Evolutionary conservation across 495 filamentous ascomycete species (phyloP).

Genomic region (Aspergillus homomorphus): DNA sequence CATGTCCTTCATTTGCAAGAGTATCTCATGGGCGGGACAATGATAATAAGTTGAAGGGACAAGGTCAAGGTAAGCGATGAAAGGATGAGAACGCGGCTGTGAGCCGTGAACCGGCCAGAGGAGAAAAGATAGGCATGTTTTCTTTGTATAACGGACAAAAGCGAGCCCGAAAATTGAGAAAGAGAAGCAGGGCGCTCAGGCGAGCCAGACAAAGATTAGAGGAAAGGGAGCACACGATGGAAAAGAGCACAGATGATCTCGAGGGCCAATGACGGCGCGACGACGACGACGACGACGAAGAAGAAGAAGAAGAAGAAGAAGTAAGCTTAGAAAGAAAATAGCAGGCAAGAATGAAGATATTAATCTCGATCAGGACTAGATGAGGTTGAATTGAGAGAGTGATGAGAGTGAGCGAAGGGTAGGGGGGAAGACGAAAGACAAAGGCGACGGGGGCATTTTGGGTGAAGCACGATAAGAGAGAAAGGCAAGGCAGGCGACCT

Average conservation of each 20-base stretch:
- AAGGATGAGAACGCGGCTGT: constrained; percentile 12
- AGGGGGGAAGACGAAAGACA: constrained; percentile 24
- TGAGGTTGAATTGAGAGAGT: constrained; percentile 13
- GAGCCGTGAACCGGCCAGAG: constrained; percentile 6
- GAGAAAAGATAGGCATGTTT: constrained; percentile 13
- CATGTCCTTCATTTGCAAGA: constrained; percentile 26
- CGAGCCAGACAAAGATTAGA: constrained; percentile 17
- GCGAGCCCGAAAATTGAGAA: constrained; percentile 14
- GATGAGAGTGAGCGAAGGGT: constrained; percentile 13
- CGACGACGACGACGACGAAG: constrained; percentile 19
- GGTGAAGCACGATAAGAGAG: constrained; percentile 22
- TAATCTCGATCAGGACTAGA: background rate
- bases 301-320: constrained; percentile 14
- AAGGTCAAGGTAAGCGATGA: constrained; percentile 12
- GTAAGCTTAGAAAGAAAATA: constrained; percentile 20
- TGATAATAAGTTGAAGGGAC: constrained; percentile 23
- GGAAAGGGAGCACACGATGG: constrained; percentile 11
- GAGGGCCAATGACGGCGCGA: constrained; percentile 25
- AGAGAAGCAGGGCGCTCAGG: constrained; percentile 20
- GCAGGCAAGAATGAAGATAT: constrained; percentile 14
- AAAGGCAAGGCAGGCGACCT: constrained; percentile 41
- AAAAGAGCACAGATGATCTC: constrained; percentile 19
- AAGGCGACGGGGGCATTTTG: constrained; percentile 10
- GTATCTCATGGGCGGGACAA: constrained; percentile 21
- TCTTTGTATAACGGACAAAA: constrained; percentile 19